Base-by-base conservation (phyloP, 1,284 basidiomycete species). In the Pulveroboletus sp. region DNA sequence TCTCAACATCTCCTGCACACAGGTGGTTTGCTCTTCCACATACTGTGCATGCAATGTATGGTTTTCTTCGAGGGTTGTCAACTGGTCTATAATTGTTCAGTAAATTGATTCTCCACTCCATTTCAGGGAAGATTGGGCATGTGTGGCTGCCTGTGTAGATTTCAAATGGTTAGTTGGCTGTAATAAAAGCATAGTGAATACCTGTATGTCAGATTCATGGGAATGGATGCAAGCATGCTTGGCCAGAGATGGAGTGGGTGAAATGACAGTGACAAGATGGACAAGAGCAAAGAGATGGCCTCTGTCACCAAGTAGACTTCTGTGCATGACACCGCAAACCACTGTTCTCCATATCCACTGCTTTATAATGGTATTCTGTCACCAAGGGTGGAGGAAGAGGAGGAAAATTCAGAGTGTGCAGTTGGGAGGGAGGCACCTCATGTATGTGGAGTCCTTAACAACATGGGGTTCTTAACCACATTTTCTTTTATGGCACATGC, bases 51-150 rank as follows among this genome's bases (percentile, higher is more conserved):
- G 90, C 2, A 98, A 77, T 0, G 92, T 94, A 42, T 93, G 89
- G 66, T 97, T 97, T 9, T 82, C 81, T 70, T 99, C 96, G 6
- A 99, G 81, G 8, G 85, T 84, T 8, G 83, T 83, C 15, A 99
- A 81, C 3, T 95, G 87, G 61, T 98, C 96, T 83, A 95, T 95
- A 65, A 99, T 99, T 12, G 90, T 93, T 12, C 94, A 88, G 67
- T 97, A 99, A 65, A 99, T 96, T 1, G 93, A 96, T 72, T 99
- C 95, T n/a, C 92, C 91, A 4, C 66, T 46, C 54, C 63, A 54
- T n/a, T 61, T 60, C 7, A 40, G 42, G 5, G 61, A 32, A 48
- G 65, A 47, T 3, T 50, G 51, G 4, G 42, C 16, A 12, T 65
- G 67, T 0, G 51, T 21, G 2, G 54, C 45, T 15, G 52, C 44